Conservation (phyloP, 169 alveolate genomes). For the Ichthyophthirius multifiliis region DNA sequence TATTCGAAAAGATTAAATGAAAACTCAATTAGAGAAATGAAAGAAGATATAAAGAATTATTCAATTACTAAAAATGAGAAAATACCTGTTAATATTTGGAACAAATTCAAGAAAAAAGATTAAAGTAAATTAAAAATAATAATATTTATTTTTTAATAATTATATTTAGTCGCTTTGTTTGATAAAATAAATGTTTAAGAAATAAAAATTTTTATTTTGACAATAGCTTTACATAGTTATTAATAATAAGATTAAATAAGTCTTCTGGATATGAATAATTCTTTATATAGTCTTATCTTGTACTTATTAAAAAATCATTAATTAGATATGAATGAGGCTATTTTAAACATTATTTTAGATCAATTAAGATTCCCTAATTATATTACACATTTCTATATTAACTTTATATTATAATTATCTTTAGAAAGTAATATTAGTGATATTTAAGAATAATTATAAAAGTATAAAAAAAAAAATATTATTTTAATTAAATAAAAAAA, state of each 20-base stretch:
- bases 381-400: conserved; percentile 93
- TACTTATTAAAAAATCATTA: neutral
- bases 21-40: neutral
- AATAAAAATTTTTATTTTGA: conserved; percentile 17
- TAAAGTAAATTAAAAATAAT: too few species aligned
- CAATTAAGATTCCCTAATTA: conserved; percentile 95
- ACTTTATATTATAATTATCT: conserved; percentile 83
- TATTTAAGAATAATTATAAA: conserved; percentile 91
- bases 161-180: neutral
- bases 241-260: neutral
- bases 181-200: conserved; percentile 14
- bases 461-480: conserved; percentile 27
- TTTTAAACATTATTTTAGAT: conserved; percentile 92
- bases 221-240: conserved; percentile 25
- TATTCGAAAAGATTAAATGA: neutral
- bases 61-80: neutral
- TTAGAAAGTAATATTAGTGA: conserved; percentile 82
- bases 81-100: too few species aligned
- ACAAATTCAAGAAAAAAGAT: too few species aligned
- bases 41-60: neutral
- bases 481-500: neutral
- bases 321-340: conserved; percentile 74
- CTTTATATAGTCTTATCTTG: neutral
- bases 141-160: neutral
- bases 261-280: neutral